A percentile compares a stretch with the other conserved stretches of the same genome.
phyloP scores from a whole-genome alignment of 805 yeast species.

The Cyberlindnera americana region DNA sequence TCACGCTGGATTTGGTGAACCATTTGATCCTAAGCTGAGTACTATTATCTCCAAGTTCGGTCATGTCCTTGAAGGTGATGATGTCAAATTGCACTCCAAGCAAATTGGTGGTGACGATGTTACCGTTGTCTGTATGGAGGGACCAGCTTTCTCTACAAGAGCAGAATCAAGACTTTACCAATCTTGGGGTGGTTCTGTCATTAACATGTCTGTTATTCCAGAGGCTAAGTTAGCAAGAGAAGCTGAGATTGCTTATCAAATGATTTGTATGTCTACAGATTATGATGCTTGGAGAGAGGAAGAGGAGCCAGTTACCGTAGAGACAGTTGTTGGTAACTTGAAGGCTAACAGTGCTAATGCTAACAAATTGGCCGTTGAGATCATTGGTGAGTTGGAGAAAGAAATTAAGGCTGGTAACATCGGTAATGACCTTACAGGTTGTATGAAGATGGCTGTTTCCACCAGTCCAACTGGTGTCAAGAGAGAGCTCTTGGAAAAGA shows the following conservation, averaged over 20 bases:
- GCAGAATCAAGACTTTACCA: constrained; percentile 89
- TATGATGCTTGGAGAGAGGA: constrained; percentile 97
- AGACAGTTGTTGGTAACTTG: constrained; percentile 88
- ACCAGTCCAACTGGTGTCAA: constrained; percentile 74
- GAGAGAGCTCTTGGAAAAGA: constrained; percentile 66
- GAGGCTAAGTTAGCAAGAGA: constrained; percentile 96
- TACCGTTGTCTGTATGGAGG: constrained; percentile 96
- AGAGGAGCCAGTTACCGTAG: constrained; percentile 98
- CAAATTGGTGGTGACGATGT: constrained; percentile 66
- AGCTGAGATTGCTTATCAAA: constrained; percentile 95
- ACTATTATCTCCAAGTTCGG: constrained; percentile 57
- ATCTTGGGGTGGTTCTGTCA: constrained; percentile 89
- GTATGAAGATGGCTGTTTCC: constrained; percentile 78
- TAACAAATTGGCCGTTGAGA: constrained; percentile 62
- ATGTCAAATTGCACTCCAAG: constrained; percentile 62
- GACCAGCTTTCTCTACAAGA: constrained; percentile 95
- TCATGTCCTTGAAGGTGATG: constrained; percentile 47
- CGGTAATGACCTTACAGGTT: constrained; percentile 68
- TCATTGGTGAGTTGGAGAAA: constrained; percentile 64
- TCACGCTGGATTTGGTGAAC: constrained; percentile 96
- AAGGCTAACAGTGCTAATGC: constrained; percentile 88
- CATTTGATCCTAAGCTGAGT: constrained; percentile 77
- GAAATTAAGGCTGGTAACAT: constrained; percentile 55
- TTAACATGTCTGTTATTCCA: constrained; percentile 97
- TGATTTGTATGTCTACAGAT: constrained; percentile 99